Evolutionary conservation across 441 rosid species (phyloP).

Genomic region (Bocquillonia castaneifolia): DNA sequence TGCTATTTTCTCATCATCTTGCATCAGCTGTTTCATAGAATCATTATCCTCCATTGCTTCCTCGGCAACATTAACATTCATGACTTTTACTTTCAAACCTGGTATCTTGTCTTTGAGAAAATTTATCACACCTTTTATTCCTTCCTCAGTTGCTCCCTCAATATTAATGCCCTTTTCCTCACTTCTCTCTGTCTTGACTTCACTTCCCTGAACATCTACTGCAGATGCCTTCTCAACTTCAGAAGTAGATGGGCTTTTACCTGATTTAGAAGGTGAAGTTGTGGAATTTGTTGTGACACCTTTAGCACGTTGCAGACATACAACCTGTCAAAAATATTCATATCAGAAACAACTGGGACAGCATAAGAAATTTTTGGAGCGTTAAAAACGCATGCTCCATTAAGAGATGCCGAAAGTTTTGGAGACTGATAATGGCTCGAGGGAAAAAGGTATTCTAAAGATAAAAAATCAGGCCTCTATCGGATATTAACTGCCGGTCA

Average conservation of each 20-base stretch:
- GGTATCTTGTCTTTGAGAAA: conserved; percentile 93
- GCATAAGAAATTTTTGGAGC: not conserved
- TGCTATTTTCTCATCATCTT: conserved; percentile 47
- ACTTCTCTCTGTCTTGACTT: conserved; percentile 49
- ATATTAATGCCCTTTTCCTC: conserved; percentile 61
- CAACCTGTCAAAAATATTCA: conserved; percentile 50
- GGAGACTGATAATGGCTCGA: not conserved
- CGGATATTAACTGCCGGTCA: not conserved
- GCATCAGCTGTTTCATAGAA: conserved; percentile 54
- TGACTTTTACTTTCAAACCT: conserved; percentile 74
- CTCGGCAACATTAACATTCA: conserved; percentile 51
- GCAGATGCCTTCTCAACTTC: conserved; percentile 46
- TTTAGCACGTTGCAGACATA: conserved; percentile 58
- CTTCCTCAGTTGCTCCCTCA: conserved; percentile 83
- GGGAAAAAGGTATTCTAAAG: not conserved
- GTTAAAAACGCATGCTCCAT: not conserved
- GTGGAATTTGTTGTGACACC: conserved; percentile 40
- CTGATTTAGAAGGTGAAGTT: conserved; percentile 40
- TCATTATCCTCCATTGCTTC: conserved; percentile 55
- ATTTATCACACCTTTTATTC: conserved; percentile 80
- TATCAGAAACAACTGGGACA: conserved; percentile 14
- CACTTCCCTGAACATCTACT: conserved; percentile 53
- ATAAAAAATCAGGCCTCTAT: not conserved
- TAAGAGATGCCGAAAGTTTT: not conserved
- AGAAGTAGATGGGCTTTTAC: conserved; percentile 36